phyloP scores from a whole-genome alignment of 805 yeast genomes.

The Candida oleophila region DNA sequence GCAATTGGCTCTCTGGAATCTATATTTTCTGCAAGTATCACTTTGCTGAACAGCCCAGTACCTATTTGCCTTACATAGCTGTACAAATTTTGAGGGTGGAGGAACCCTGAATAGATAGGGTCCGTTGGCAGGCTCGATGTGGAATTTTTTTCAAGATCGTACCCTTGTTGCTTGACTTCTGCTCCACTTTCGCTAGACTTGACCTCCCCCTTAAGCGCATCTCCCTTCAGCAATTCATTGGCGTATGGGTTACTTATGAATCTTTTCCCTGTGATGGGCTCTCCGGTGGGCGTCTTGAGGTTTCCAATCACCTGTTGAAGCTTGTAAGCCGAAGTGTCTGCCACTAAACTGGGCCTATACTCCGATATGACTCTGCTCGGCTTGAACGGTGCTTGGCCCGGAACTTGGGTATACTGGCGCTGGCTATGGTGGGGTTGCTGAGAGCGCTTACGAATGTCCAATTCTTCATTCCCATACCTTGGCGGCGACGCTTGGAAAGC shows the following conservation, averaged over 20 bases:
- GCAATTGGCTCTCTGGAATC: constrained; percentile 47
- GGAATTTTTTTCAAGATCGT: background rate
- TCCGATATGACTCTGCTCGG: constrained; percentile 1
- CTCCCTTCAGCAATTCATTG: background rate
- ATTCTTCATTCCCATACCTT: background rate
- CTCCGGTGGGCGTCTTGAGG: background rate
- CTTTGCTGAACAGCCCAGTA: constrained; percentile 67
- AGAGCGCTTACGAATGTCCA: background rate
- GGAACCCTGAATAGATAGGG: background rate
- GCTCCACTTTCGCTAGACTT: background rate
- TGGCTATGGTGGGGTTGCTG: background rate
- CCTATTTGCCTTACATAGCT: constrained; percentile 43
- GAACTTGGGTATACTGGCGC: background rate
- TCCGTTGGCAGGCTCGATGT: background rate
- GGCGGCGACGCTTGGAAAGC: constrained; percentile 4
- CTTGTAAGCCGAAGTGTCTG: background rate
- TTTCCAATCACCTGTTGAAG: background rate
- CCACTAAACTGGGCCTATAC: constrained; percentile 2
- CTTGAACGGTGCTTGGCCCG: background rate
- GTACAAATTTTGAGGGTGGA: background rate
- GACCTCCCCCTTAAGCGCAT: background rate
- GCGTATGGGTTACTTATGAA: background rate
- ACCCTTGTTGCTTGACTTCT: background rate
- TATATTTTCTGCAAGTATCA: constrained; percentile 43
- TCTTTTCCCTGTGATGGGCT: background rate